phyloP scores from a whole-genome alignment of 371 early-diverging fungal genomes.

The Rhizopus arrhizus region DNA sequence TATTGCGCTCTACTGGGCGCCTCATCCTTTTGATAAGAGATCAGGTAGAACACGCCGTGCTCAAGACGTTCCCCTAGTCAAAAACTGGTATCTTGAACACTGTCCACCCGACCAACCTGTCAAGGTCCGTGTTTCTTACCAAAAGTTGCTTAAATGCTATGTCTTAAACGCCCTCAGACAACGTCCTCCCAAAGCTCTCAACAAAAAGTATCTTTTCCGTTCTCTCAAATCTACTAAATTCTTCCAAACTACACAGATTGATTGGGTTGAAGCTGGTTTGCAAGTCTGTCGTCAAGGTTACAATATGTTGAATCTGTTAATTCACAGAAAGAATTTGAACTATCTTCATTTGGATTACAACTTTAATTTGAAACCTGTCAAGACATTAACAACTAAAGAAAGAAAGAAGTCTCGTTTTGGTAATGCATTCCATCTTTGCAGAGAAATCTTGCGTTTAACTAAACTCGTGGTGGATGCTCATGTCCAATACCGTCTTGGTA shows the following conservation, averaged over 20 bases:
- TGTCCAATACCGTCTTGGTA: conserved; percentile 95
- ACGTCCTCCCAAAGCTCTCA: conserved; percentile 85
- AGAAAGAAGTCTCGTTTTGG: conserved; percentile 99
- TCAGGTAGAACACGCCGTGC: conserved; percentile 93
- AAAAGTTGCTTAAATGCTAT: conserved; percentile 91
- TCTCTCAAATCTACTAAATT: conserved; percentile 96
- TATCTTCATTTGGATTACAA: conserved; percentile 98
- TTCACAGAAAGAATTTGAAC: conserved; percentile 96
- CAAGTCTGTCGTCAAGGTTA: conserved; percentile 98
- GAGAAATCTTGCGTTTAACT: conserved; percentile 98
- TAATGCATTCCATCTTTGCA: conserved; percentile 92
- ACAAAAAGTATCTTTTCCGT: conserved; percentile 92
- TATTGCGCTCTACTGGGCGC: conserved; percentile 96
- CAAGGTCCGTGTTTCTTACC: conserved; percentile 97
- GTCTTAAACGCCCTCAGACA: conserved; percentile 89
- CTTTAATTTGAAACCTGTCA: conserved; percentile 97
- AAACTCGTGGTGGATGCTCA: conserved; percentile 97
- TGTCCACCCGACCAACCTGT: conserved; percentile 92
- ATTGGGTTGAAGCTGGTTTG: conserved; percentile 99
- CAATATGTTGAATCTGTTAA: conserved; percentile 97
- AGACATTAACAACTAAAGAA: conserved; percentile 99
- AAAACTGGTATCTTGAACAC: conserved; percentile 97
- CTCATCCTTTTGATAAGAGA: conserved; percentile 94
- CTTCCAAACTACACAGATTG: conserved; percentile 96
- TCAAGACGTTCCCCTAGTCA: conserved; percentile 93